Conservation (phyloP, 306 rosid species). For the Prunus mume region DNA sequence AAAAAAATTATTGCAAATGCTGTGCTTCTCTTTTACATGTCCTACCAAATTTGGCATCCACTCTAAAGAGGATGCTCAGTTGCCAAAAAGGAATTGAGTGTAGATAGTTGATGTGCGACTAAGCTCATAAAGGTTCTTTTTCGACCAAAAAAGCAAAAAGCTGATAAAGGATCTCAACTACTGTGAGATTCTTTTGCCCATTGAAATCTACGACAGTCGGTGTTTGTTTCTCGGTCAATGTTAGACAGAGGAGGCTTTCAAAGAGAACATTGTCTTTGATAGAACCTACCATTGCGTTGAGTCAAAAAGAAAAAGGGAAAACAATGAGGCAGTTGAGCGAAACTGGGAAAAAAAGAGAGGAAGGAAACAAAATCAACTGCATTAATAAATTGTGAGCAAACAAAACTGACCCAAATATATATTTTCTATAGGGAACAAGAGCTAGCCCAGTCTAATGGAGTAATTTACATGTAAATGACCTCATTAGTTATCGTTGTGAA, state of each 20-base stretch:
- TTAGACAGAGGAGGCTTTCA: background rate
- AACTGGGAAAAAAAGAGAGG: background rate
- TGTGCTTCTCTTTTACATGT: background rate
- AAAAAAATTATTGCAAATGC: background rate
- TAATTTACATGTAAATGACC: background rate
- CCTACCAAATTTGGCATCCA: background rate
- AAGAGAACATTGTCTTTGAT: background rate
- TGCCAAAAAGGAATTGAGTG: background rate
- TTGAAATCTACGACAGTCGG: background rate
- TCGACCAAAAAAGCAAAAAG: no score
- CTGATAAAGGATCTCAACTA: background rate
- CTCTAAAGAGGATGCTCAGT: background rate
- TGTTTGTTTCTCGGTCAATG: constrained; percentile 11
- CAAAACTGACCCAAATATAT: background rate
- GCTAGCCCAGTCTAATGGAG: background rate
- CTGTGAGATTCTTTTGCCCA: background rate
- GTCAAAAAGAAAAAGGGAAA: background rate
- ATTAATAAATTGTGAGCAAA: background rate
- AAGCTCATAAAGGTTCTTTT: background rate
- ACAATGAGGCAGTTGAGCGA: constrained; percentile 2
- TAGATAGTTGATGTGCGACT: background rate
- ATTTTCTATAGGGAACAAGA: background rate
- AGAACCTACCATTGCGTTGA: background rate
- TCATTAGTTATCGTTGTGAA: background rate
- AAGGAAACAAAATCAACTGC: background rate